Evolutionary conservation across 352 stramenopile species (phyloP), one percentile per base, ranked within the genome.

Genomic region (Phytophthora hybrid): DNA sequence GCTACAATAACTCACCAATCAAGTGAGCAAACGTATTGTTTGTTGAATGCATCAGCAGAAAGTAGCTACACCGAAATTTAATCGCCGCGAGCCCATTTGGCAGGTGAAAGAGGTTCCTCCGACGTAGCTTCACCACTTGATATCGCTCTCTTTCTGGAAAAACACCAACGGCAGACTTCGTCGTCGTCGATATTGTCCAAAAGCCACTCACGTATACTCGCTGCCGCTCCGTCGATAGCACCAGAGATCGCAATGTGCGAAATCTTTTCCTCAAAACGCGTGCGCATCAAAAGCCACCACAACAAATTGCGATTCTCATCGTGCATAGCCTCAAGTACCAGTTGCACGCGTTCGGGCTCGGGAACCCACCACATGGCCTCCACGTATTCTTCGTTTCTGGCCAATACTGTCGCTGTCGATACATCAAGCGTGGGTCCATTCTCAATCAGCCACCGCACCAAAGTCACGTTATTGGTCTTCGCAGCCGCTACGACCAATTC

Each of bases 381-480:
- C 19, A n/a, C 7, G 23, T 57, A 34, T 1, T 16, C 18, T 4
- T 16, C 0, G 18, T 37, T n/a, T 9, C 0, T 57, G 5, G 23
- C 11, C 23, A 57, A 7, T 9, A 13, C 4, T 57, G 51, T 19
- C 1, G 19, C 51, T 6, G 26, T 34, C 6, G 51, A 32, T 8
- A 39, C 6, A n/a, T 34, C 26, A 34, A 57, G 21, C 6, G 23
- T 19, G 19, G 23, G 21, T 34, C 51, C 51, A 34, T 57, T 19
- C 21, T 57, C 51, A 4, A 57, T 18, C 16, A 57, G 19, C 51
- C 51, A 57, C 23, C 51, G 51, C 51, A 57, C 11, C 10, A 57
- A 34, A 4, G 21, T 19, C 6, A 32, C 5, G 18, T 57, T 57
- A 2, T n/a, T 7, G 14, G 5, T 39, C 23, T 34, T 5, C 9